A percentile compares a stretch with the other conserved stretches of the same genome.
Evolutionary conservation across 2,329 filamentous ascomycete genomes (phyloP).

Genomic region (Hirsutella thompsonii): DNA sequence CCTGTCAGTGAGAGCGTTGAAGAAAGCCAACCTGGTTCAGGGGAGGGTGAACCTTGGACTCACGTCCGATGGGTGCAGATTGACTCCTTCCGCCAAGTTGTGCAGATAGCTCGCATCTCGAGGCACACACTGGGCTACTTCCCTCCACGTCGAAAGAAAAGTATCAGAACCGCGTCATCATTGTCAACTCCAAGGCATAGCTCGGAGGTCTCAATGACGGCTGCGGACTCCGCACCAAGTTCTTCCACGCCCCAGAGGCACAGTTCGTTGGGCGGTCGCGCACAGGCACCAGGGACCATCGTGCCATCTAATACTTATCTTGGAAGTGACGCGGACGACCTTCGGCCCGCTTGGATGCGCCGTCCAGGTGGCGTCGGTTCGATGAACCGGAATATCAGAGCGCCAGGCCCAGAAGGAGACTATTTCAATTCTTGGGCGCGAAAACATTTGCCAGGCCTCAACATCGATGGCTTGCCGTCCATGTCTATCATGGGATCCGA

Average conservation of each 20-base stretch:
- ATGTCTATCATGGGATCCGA: slow-evolving; percentile 53
- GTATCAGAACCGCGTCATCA: slow-evolving; percentile 50
- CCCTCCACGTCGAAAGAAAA: slow-evolving; percentile 82
- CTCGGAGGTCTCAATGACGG: slow-evolving; percentile 40
- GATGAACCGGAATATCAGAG: slow-evolving; percentile 55
- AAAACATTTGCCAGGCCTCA: slow-evolving; percentile 69
- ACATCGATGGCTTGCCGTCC: slow-evolving; percentile 54
- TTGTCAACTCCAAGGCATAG: slow-evolving; percentile 56
- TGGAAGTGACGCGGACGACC: slow-evolving; percentile 24
- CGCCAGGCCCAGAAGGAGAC: slow-evolving; percentile 74
- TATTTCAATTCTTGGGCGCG: slow-evolving; percentile 73
- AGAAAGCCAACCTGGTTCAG: slow-evolving; percentile 11
- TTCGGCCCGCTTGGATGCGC: slow-evolving; percentile 50
- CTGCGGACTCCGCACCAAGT: slow-evolving; percentile 21
- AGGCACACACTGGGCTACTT: slow-evolving; percentile 80
- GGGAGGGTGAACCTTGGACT: slow-evolving; percentile 60
- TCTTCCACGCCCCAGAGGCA: slow-evolving; percentile 25
- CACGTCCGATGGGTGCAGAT: slow-evolving; percentile 85
- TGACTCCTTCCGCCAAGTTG: slow-evolving; percentile 52
- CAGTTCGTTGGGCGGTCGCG: slow-evolving; percentile 25
- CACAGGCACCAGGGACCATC: slow-evolving; percentile 18
- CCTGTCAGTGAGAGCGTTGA: slow-evolving; percentile 17
- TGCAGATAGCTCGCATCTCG: slow-evolving; percentile 77
- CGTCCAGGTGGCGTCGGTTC: slow-evolving; percentile 84
- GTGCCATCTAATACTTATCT: slow-evolving; percentile 22